Evolutionary conservation across 106 monocot species (phyloP).

Genomic region (Iris macrosiphon): DNA sequence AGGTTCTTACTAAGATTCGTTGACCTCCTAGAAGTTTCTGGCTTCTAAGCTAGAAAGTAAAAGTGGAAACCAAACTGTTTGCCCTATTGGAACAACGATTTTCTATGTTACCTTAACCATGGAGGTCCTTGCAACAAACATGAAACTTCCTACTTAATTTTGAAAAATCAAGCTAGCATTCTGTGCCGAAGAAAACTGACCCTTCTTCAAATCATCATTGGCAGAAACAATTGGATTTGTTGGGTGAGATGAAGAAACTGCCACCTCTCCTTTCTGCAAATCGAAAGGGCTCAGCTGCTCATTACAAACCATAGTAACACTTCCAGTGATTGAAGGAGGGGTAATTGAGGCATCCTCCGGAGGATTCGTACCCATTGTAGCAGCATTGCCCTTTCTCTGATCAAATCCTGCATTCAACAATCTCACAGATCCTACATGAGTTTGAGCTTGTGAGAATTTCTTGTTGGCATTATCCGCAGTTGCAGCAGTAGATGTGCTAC

Average conservation of each 20-base stretch:
- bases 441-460: conserved; percentile 5
- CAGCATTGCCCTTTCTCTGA: conserved; percentile 8
- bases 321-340: conserved; percentile 22
- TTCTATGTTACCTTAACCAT: no score
- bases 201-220: conserved; percentile 20
- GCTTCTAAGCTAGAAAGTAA: no score
- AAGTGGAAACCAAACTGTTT: no score
- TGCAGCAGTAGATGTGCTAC: conserved; percentile 3
- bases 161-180: conserved; percentile 15
- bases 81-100: no score
- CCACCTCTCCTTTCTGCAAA: conserved; percentile 6
- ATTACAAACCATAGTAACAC: conserved; percentile 16
- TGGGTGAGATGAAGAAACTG: conserved; percentile 1
- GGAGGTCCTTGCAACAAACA: no score
- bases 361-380: not conserved
- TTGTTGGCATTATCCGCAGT: conserved; percentile 6
- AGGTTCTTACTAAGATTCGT: no score
- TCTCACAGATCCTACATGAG: conserved; percentile 11
- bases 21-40: no score
- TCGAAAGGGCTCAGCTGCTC: conserved; percentile 10
- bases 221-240: not conserved
- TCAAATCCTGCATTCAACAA: not conserved
- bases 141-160: conserved; percentile 34
- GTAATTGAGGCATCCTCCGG: conserved; percentile 33
- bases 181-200: conserved; percentile 7